Evolutionary conservation across 2,329 filamentous ascomycete species (phyloP).

Genomic region (Colletotrichum gloeosporioides): DNA sequence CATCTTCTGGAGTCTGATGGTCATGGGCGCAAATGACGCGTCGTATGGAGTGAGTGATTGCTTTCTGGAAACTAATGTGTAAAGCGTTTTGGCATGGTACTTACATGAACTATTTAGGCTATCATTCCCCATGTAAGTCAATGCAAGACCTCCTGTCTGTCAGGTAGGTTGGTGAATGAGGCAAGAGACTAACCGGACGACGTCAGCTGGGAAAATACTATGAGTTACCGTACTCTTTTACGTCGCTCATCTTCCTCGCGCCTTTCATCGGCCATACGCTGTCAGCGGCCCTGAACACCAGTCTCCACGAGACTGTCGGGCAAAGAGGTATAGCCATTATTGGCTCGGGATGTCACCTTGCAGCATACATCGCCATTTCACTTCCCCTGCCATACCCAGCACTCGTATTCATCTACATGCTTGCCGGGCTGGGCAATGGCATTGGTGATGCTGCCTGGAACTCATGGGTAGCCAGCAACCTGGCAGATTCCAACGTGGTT

Average conservation of each 20-base stretch:
- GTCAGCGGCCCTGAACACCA: slow-evolving; percentile 68
- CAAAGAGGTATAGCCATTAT: slow-evolving; percentile 75
- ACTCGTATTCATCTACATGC: slow-evolving; percentile 68
- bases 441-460: slow-evolving; percentile 66
- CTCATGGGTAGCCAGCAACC: slow-evolving; percentile 66
- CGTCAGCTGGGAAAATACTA: slow-evolving; percentile 51
- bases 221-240: slow-evolving; percentile 62
- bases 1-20: slow-evolving; percentile 65
- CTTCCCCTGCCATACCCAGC: slow-evolving; percentile 74
- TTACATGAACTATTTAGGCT: slow-evolving; percentile 27
- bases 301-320: slow-evolving; percentile 67
- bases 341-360: slow-evolving; percentile 65
- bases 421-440: slow-evolving; percentile 75
- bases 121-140: slow-evolving; percentile 42
- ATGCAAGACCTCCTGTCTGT: neutral
- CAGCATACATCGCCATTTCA: slow-evolving; percentile 68
- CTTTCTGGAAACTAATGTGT: neutral
- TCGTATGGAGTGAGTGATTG: slow-evolving; percentile 61
- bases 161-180: neutral
- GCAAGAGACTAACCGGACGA: neutral
- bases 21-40: slow-evolving; percentile 74
- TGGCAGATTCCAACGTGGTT: slow-evolving; percentile 75
- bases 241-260: slow-evolving; percentile 71
- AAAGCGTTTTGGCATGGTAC: neutral
- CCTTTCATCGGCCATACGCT: slow-evolving; percentile 69